Base-by-base conservation (phyloP, 805 yeast species). In the Yarrowia bubula region DNA sequence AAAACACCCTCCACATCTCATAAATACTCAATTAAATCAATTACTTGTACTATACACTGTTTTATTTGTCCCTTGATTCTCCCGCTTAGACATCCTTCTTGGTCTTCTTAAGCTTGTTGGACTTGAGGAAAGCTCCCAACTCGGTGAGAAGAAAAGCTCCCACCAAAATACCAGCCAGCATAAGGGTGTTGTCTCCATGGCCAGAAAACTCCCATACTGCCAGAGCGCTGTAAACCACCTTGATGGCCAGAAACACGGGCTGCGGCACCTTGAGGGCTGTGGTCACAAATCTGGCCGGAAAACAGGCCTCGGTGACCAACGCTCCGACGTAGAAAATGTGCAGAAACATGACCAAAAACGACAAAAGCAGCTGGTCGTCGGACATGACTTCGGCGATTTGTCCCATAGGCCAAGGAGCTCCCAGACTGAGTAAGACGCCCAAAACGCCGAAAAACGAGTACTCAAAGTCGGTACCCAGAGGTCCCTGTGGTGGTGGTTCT, bases 381-480 rank as follows among this genome's bases (percentile, higher is more conserved):
- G 43, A n/a, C 14, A 51, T 11, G 13, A 14, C 43, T 15, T 51
- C 58, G 8, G 58, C 58, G 5, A 51, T 37, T 8, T 51, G 43
- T 3, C 58, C 58, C 58, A 51, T 51, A 18, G 58, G 58, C 58
- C 58, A 51, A 6, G 58, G 58, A 37, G 43, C 58, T 3, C 8
- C 58, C 14, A 51, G 18, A 14, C 43, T 14, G 17, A 51, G 9
- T 0, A 51, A 9, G 4, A 18, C 33, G 13, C 58, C 58, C 8
- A 37, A 7, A 2, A 28, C 35, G 1, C 58, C 58, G 28, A 33
- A 33, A 8, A 51, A 17, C 5, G 58, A 51, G 43, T 14, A 37
- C 8, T 51, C 43, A 22, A 37, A 51, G 43, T 51, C 58, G 1
- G 58, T 51, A 33, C 58, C 58, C 14, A 51, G 35, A 4, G 58